These are phyloP conservation scores for Chalciporus piperatus DNA, from an alignment of 768 basidiomycete genomes.

Conservation along the genomic window DNA sequence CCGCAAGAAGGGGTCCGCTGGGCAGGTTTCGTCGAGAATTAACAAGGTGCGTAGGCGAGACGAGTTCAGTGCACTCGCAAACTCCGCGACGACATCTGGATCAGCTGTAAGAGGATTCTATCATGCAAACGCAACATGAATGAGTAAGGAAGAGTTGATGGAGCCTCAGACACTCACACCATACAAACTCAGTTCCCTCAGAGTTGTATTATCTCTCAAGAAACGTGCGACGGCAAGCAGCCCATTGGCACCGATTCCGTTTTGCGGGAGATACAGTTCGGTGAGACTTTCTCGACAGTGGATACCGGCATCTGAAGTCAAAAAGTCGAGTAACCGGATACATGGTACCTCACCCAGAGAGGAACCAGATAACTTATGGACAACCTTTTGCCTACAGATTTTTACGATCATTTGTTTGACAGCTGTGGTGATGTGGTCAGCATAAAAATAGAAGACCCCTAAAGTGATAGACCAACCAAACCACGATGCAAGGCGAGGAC, in stretches of 20 bases:
- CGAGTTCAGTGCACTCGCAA: neutral
- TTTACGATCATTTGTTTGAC: neutral
- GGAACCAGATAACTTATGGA: neutral
- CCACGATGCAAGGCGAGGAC: neutral
- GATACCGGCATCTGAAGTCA: neutral
- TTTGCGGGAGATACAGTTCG: neutral
- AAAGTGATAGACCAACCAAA: neutral
- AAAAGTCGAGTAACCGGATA: neutral
- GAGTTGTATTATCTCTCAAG: neutral
- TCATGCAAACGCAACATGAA: neutral
- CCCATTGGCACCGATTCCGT: neutral
- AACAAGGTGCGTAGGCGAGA: neutral
- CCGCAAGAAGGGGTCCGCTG: neutral
- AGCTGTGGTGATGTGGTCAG: neutral
- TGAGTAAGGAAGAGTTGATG: neutral
- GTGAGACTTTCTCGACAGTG: neutral
- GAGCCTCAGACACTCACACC: neutral
- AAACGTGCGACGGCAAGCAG: neutral
- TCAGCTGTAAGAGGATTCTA: neutral
- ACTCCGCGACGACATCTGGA: neutral
- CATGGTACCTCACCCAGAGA: neutral
- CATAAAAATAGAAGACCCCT: neutral
- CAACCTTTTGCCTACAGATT: neutral
- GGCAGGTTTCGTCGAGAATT: neutral
- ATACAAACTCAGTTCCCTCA: neutral